Evolutionary conservation across 495 filamentous ascomycete species (phyloP).

Genomic region (Penicillium antarcticum): DNA sequence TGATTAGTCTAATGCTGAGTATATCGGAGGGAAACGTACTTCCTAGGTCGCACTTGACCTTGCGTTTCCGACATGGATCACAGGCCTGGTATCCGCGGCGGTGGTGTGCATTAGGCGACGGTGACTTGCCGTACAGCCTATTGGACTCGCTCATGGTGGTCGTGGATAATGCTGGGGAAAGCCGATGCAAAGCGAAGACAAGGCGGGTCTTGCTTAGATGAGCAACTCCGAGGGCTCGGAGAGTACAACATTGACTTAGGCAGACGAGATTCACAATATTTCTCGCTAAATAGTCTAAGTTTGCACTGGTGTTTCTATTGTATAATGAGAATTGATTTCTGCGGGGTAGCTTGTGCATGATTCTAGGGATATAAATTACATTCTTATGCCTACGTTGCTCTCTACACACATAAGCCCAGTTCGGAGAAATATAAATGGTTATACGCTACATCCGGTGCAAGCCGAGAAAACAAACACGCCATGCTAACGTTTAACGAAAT

Average conservation of each 20-base stretch:
- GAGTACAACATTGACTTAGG: background rate
- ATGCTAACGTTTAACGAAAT: background rate
- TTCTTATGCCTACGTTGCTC: background rate
- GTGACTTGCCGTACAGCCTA: conserved; percentile 27
- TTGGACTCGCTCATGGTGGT: conserved; percentile 27
- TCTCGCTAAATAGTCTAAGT: background rate
- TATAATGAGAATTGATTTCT: conserved; percentile 6
- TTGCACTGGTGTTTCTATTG: conserved; percentile 4
- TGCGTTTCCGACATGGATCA: conserved; percentile 86
- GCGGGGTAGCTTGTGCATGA: conserved; percentile 1
- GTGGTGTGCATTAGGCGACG: conserved; percentile 48
- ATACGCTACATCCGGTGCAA: background rate
- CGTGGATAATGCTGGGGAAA: conserved; percentile 24
- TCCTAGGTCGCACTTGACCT: conserved; percentile 91
- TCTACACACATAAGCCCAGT: background rate
- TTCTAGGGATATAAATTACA: background rate
- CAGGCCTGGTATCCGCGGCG: conserved; percentile 81
- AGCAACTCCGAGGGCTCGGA: conserved; percentile 16
- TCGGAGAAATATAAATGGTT: background rate
- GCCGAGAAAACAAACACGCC: background rate
- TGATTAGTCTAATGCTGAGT: conserved; percentile 8
- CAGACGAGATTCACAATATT: background rate
- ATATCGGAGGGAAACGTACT: conserved; percentile 37
- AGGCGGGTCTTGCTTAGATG: conserved; percentile 32
- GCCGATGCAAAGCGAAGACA: conserved; percentile 51